Conservation (phyloP, 306 rosid species). For the Fragaria ananassa region DNA sequence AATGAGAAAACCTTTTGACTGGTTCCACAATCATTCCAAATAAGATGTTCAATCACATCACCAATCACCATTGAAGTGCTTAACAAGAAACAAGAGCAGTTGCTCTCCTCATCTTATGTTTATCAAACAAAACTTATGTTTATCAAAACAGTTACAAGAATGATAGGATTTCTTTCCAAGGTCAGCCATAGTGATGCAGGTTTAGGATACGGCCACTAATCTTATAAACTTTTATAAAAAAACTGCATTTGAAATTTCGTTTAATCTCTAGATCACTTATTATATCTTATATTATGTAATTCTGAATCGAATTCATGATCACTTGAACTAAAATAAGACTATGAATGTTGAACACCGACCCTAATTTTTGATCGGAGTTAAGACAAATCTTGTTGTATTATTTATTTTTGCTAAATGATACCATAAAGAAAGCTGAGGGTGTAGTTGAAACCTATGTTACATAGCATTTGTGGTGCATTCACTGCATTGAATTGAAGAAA, state of each 20-base stretch:
- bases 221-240: no score
- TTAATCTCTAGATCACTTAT: no score
- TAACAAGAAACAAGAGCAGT: not conserved
- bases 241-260: no score
- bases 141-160: not conserved
- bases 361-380: not conserved
- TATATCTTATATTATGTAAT: not conserved
- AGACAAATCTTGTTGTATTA: not conserved
- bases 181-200: no score
- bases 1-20: not conserved
- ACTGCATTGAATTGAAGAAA: constrained; percentile 4
- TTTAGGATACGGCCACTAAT: no score
- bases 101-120: not conserved
- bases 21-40: not conserved
- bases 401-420: not conserved
- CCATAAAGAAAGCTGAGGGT: not conserved
- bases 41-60: not conserved
- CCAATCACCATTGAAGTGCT: constrained; percentile 7
- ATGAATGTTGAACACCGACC: not conserved
- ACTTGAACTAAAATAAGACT: no score
- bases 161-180: no score
- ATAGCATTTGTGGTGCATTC: not conserved
- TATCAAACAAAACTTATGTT: not conserved
- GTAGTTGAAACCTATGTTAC: constrained; percentile 4
- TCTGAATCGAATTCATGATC: no score